Conservation (phyloP, 192 early-diverging fungal species). For the Coemansia sp. region DNA sequence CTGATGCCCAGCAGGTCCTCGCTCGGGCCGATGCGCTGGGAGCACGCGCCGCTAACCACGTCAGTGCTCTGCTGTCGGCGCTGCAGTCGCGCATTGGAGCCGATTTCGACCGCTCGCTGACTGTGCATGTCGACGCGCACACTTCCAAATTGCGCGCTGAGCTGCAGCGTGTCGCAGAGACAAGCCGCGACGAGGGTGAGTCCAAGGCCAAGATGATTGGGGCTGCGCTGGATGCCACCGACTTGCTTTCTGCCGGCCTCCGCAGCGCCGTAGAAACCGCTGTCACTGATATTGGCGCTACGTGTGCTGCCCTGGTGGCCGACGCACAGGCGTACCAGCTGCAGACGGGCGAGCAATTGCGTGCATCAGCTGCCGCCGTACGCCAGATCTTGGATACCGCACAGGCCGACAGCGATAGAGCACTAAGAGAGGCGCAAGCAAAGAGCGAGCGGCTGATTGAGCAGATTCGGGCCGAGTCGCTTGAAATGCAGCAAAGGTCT, state of each 20-base stretch:
- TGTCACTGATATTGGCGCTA: neutral
- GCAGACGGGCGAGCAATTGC: neutral
- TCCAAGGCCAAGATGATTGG: neutral
- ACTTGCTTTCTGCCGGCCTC: constrained; percentile 3
- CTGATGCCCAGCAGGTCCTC: neutral
- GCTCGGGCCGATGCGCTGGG: neutral
- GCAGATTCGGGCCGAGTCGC: constrained; percentile 5
- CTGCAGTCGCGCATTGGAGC: constrained; percentile 32
- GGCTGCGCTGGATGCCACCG: neutral
- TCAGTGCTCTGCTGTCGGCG: constrained; percentile 13
- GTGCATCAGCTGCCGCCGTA: neutral
- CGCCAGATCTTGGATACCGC: neutral
- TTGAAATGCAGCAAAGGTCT: constrained; percentile 5
- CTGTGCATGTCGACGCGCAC: constrained; percentile 6
- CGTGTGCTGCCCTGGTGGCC: neutral
- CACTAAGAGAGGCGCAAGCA: neutral
- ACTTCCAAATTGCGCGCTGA: constrained; percentile 9
- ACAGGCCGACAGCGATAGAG: neutral
- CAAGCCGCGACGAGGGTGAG: neutral
- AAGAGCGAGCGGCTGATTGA: constrained; percentile 2
- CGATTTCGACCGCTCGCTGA: constrained; percentile 21
- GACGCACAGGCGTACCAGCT: neutral
- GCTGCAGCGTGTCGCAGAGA: neutral
- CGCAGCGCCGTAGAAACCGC: neutral
- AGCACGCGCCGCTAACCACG: constrained; percentile 2